Conservation (phyloP, 768 basidiomycete genomes). For the Agaricus sinodeliciosus region DNA sequence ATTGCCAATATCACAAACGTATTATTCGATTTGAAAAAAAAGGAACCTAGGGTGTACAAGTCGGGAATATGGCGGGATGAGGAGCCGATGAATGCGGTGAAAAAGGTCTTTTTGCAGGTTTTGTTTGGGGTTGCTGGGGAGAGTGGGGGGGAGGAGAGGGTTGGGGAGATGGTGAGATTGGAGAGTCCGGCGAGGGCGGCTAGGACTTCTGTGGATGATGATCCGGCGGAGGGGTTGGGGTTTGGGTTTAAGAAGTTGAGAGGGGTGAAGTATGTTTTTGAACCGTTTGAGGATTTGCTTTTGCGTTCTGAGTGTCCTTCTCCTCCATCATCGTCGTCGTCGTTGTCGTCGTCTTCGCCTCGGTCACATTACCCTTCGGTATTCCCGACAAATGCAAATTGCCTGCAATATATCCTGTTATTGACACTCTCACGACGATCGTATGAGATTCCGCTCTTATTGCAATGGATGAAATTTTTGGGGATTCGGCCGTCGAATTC, state of each 20-base stretch:
- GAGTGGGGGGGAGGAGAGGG: conserved; percentile 15
- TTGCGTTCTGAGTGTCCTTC: conserved; percentile 9
- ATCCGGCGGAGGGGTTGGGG: conserved; percentile 6
- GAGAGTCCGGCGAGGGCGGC: conserved; percentile 18
- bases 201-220: conserved; percentile 9
- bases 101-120: conserved; percentile 47
- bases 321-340: conserved; percentile 2
- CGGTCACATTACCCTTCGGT: conserved; percentile 13
- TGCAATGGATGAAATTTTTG: conserved; percentile 72
- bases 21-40: neutral
- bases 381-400: conserved; percentile 1
- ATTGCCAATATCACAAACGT: conserved; percentile 19
- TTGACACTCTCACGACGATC: conserved; percentile 21
- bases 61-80: conserved; percentile 39
- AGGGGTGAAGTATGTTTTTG: conserved; percentile 7
- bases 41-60: conserved; percentile 17
- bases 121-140: conserved; percentile 44
- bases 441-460: conserved; percentile 54
- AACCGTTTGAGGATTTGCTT: conserved; percentile 4
- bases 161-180: conserved; percentile 20
- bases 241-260: conserved; percentile 10
- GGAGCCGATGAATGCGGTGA: conserved; percentile 40
- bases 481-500: conserved; percentile 42
- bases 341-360: neutral
- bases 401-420: conserved; percentile 17